These are phyloP conservation scores for Globisporangium orthogonon DNA, from an alignment of 352 stramenopile species.

Conservation along the genomic window DNA sequence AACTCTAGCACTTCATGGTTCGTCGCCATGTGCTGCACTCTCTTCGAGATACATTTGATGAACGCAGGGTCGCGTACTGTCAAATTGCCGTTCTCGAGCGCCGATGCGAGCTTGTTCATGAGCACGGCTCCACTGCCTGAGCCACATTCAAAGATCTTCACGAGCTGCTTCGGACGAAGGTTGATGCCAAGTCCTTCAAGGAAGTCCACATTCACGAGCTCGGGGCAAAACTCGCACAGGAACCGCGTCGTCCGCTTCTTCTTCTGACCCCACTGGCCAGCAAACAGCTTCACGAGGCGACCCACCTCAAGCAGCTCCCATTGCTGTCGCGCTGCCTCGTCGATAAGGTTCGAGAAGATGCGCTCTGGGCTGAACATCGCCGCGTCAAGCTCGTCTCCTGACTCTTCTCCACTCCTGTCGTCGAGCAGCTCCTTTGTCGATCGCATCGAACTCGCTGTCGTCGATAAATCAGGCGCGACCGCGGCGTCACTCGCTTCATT, in stretches of 20 bases:
- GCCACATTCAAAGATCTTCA: constrained; percentile 64
- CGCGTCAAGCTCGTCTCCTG: background rate
- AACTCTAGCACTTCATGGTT: constrained; percentile 66
- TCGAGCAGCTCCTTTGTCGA: background rate
- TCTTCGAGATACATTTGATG: constrained; percentile 20
- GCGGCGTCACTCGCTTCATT: background rate
- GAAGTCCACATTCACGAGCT: constrained; percentile 85
- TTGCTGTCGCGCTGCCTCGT: constrained; percentile 59
- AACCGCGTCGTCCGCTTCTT: constrained; percentile 57
- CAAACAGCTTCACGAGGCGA: constrained; percentile 75
- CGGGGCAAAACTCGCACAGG: constrained; percentile 48
- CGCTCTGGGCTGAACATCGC: constrained; percentile 17
- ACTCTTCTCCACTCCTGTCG: background rate
- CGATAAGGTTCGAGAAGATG: constrained; percentile 73
- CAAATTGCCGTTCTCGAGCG: constrained; percentile 66
- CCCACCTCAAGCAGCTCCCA: constrained; percentile 81
- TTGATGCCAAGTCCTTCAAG: constrained; percentile 67
- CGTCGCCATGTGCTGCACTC: constrained; percentile 24
- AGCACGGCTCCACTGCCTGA: constrained; percentile 51
- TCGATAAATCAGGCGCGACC: background rate
- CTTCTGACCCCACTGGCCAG: constrained; percentile 44
- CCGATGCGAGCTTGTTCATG: constrained; percentile 69
- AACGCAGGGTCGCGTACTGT: constrained; percentile 42
- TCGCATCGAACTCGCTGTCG: background rate
- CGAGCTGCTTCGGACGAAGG: constrained; percentile 42